Evolutionary conservation across 1,139 yeast genomes (phyloP).

Genomic region (Yamadazyma dushanensis): DNA sequence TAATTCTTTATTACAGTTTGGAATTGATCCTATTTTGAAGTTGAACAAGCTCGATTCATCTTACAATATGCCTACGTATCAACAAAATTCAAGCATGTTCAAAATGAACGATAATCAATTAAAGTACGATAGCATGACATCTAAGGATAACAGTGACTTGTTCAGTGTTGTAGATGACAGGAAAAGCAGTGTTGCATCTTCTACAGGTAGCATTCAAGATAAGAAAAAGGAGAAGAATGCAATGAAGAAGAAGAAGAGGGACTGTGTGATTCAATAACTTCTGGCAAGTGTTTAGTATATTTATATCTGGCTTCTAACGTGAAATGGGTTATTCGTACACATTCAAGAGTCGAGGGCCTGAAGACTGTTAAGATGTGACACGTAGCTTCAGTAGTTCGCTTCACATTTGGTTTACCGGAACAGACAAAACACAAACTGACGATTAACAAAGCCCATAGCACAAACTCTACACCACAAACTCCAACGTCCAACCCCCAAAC

Average conservation of each 20-base stretch:
- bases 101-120: slow-evolving; percentile 12
- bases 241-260: slow-evolving; percentile 31
- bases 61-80: background rate
- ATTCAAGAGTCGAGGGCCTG: too few relatives aligned
- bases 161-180: slow-evolving; percentile 14
- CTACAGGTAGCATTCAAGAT: slow-evolving; percentile 4
- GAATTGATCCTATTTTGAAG: slow-evolving; percentile 57
- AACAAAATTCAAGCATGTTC: slow-evolving; percentile 9
- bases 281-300: slow-evolving; percentile 1
- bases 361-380: too few relatives aligned
- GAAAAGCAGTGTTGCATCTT: slow-evolving; percentile 11
- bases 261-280: slow-evolving; percentile 26
- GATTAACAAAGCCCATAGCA: too few relatives aligned
- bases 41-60: slow-evolving; percentile 15
- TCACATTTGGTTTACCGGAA: too few relatives aligned
- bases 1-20: slow-evolving; percentile 62
- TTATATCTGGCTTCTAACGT: too few relatives aligned
- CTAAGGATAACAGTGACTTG: slow-evolving; percentile 9
- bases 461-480: too few relatives aligned
- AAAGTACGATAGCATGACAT: background rate
- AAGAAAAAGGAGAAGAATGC: slow-evolving; percentile 18
- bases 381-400: background rate
- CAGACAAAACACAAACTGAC: too few relatives aligned
- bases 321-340: too few relatives aligned
- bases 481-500: too few relatives aligned